Evolutionary conservation across 208 protist genomes (phyloP).

Genomic region (Lotmaria passim): DNA sequence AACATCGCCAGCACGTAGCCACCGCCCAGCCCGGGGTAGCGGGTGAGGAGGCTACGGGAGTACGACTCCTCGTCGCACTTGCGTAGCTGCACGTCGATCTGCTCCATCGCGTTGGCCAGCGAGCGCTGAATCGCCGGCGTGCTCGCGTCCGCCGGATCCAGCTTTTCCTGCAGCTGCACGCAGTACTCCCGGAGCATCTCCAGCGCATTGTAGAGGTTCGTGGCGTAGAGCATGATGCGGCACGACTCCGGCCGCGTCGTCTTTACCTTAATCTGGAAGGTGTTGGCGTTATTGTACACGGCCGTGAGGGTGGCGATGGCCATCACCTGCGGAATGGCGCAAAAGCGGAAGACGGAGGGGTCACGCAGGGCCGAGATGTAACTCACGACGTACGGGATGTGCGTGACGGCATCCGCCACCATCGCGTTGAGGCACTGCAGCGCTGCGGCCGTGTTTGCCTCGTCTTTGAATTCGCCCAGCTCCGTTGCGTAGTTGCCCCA

Average conservation of each 20-base stretch:
- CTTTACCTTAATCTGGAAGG: slow-evolving; percentile 94
- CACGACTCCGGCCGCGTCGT: slow-evolving; percentile 86
- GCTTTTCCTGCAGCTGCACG: slow-evolving; percentile 38
- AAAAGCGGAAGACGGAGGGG: slow-evolving; percentile 93
- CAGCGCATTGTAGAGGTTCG: slow-evolving; percentile 43
- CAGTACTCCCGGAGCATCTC: slow-evolving; percentile 48
- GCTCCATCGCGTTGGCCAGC: slow-evolving; percentile 26
- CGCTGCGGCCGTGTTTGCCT: slow-evolving; percentile 51
- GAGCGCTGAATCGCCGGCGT: slow-evolving; percentile 32
- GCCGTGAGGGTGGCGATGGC: slow-evolving; percentile 93
- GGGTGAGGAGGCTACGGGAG: slow-evolving; percentile 47
- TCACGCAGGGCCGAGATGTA: slow-evolving; percentile 89
- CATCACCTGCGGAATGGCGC: slow-evolving; percentile 98
- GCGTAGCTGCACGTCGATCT: slow-evolving; percentile 42
- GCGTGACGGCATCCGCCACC: slow-evolving; percentile 93
- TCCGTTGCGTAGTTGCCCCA: slow-evolving; percentile 81
- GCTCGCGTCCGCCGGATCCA: slow-evolving; percentile 36
- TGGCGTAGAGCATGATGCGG: slow-evolving; percentile 58
- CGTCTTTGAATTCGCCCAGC: slow-evolving; percentile 66
- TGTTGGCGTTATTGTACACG: slow-evolving; percentile 95
- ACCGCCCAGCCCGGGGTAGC: slow-evolving; percentile 65
- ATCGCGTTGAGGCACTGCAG: slow-evolving; percentile 94
- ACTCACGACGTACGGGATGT: slow-evolving; percentile 85
- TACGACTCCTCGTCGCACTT: slow-evolving; percentile 34
- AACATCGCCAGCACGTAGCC: slow-evolving; percentile 47